Conservation (phyloP, 768 basidiomycete genomes). For the Phaffia tasmanica region DNA sequence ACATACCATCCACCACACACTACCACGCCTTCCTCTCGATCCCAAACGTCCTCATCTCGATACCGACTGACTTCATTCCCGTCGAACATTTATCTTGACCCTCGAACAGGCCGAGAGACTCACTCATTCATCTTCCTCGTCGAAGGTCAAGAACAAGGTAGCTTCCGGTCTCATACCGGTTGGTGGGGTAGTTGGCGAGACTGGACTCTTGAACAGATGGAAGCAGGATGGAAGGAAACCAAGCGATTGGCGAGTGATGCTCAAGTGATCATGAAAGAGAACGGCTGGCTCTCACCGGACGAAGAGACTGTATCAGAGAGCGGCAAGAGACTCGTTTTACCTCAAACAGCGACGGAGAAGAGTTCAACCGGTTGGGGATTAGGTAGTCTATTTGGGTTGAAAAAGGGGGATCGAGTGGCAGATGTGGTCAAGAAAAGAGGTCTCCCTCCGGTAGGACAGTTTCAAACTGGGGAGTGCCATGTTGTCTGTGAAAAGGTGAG, state of each 20-base stretch:
- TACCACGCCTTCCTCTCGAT: background rate
- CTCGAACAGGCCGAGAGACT: slow-evolving; percentile 6
- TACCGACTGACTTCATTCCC: slow-evolving; percentile 11
- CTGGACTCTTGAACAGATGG: background rate
- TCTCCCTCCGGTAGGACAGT: slow-evolving; percentile 18
- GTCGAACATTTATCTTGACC: background rate
- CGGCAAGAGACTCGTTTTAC: slow-evolving; percentile 3
- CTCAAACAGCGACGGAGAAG: too few species aligned
- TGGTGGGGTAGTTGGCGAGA: slow-evolving; percentile 13
- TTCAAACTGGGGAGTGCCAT: slow-evolving; percentile 17
- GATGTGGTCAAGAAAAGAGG: slow-evolving; percentile 1
- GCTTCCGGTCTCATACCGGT: slow-evolving; percentile 9
- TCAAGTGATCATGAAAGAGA: background rate
- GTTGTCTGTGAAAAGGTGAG: slow-evolving; percentile 24
- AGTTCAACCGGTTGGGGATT: background rate
- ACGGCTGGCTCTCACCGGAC: slow-evolving; percentile 6
- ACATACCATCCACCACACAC: slow-evolving; percentile 23
- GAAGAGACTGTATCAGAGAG: background rate
- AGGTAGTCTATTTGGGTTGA: slow-evolving; percentile 11
- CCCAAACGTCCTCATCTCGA: background rate
- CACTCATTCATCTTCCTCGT: slow-evolving; percentile 21
- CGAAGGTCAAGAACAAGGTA: slow-evolving; percentile 16
- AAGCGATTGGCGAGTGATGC: background rate
- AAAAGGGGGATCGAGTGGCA: background rate
- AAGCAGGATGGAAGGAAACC: background rate